Evolutionary conservation across 495 filamentous ascomycete species (phyloP).

Genomic region (Pseudevernia furfuracea): DNA sequence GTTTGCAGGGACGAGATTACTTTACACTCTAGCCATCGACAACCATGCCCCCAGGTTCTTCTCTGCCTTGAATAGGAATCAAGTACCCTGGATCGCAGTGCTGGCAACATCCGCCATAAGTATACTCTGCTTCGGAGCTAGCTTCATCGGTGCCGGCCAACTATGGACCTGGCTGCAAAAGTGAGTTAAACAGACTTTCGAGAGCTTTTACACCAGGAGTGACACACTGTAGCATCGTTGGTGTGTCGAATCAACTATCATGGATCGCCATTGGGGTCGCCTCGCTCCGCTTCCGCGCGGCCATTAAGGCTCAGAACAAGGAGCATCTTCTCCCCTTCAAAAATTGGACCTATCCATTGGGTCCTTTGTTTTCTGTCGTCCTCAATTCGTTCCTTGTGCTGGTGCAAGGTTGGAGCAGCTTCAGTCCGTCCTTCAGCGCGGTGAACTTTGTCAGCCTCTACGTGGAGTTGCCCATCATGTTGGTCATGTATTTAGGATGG

Average conservation of each 20-base stretch:
- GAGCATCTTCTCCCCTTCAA: slow-evolving; percentile 53
- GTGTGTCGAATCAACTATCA: slow-evolving; percentile 55
- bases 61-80: slow-evolving; percentile 44
- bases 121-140: slow-evolving; percentile 52
- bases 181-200: slow-evolving; percentile 23
- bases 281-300: slow-evolving; percentile 52
- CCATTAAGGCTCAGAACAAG: slow-evolving; percentile 45
- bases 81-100: slow-evolving; percentile 53
- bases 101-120: slow-evolving; percentile 48
- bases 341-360: slow-evolving; percentile 55
- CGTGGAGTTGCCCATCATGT: slow-evolving; percentile 44
- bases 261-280: slow-evolving; percentile 54
- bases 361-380: slow-evolving; percentile 44
- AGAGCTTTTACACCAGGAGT: neutral
- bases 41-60: slow-evolving; percentile 44
- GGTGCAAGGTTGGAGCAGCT: slow-evolving; percentile 54
- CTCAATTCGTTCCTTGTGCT: slow-evolving; percentile 50
- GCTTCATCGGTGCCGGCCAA: slow-evolving; percentile 53
- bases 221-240: slow-evolving; percentile 41
- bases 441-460: slow-evolving; percentile 49
- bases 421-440: slow-evolving; percentile 43
- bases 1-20: slow-evolving; percentile 46
- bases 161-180: slow-evolving; percentile 53
- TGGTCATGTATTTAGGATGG: slow-evolving; percentile 46
- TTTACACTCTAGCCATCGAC: slow-evolving; percentile 43